These are phyloP conservation scores for Penicillium goetzii DNA, from an alignment of 495 filamentous ascomycete genomes.

Conservation along the genomic window DNA sequence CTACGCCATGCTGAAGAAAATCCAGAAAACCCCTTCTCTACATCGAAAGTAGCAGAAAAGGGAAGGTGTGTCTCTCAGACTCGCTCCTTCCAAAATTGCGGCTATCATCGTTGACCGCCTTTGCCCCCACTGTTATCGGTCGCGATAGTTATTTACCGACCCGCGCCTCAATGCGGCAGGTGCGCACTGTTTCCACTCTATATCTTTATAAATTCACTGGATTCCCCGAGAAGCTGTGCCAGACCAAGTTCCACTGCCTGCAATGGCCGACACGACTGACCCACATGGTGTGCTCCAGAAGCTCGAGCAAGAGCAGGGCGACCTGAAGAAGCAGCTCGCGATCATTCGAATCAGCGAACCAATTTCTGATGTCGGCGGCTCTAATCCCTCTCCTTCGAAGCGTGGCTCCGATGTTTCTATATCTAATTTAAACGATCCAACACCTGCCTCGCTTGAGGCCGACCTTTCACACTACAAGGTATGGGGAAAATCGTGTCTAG, in stretches of 20 bases:
- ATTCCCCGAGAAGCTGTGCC: neutral
- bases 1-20: neutral
- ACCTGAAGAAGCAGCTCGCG: slow-evolving; percentile 57
- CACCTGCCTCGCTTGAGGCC: slow-evolving; percentile 75
- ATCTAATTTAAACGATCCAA: slow-evolving; percentile 64
- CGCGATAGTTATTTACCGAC: slow-evolving; percentile 8
- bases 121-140: slow-evolving; percentile 18
- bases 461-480: slow-evolving; percentile 88
- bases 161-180: slow-evolving; percentile 7
- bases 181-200: neutral
- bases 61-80: neutral
- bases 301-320: slow-evolving; percentile 53
- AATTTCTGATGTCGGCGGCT: slow-evolving; percentile 54
- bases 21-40: neutral
- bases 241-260: neutral
- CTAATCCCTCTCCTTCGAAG: slow-evolving; percentile 41
- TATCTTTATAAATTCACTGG: neutral
- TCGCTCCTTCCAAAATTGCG: slow-evolving; percentile 19
- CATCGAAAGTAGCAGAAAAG: neutral
- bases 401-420: slow-evolving; percentile 72
- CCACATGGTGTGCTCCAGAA: slow-evolving; percentile 43
- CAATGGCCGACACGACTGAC: slow-evolving; percentile 26
- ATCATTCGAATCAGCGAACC: slow-evolving; percentile 79
- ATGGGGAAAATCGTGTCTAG: slow-evolving; percentile 2
- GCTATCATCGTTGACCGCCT: slow-evolving; percentile 21